Evolutionary conservation across 805 yeast genomes (phyloP).

Genomic region (Kodamaea kaohsiungensis): DNA sequence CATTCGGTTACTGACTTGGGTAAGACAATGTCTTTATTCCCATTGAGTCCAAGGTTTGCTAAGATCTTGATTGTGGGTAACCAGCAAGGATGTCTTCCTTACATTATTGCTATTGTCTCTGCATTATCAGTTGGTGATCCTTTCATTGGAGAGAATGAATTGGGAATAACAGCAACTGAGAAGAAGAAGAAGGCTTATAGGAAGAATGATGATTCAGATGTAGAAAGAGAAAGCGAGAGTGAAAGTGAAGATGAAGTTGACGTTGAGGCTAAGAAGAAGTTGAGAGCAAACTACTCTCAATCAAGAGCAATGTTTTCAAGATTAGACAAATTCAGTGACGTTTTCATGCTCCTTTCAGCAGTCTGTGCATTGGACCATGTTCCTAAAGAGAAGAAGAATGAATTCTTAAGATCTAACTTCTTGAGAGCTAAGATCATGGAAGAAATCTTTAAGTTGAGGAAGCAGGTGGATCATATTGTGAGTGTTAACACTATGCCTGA

Average conservation of each 20-base stretch:
- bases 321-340: constrained; percentile 76
- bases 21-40: constrained; percentile 82
- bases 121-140: constrained; percentile 94
- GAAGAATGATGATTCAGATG: constrained; percentile 36
- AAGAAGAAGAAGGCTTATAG: constrained; percentile 17
- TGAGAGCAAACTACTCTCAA: constrained; percentile 54
- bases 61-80: constrained; percentile 87
- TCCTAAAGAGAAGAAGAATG: constrained; percentile 42
- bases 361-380: constrained; percentile 87
- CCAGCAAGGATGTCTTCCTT: constrained; percentile 82
- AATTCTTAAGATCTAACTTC: constrained; percentile 62
- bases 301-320: constrained; percentile 62
- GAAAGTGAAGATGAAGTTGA: constrained; percentile 35
- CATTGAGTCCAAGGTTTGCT: constrained; percentile 90
- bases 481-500: constrained; percentile 63
- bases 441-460: constrained; percentile 78
- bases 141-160: constrained; percentile 70
- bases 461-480: constrained; percentile 76
- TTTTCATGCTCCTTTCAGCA: constrained; percentile 70
- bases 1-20: constrained; percentile 76
- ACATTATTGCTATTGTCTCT: constrained; percentile 88
- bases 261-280: constrained; percentile 37
- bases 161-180: constrained; percentile 48
- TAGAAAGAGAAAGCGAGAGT: constrained; percentile 38
- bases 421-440: constrained; percentile 80